These are phyloP conservation scores for Vigna angularis DNA, from an alignment of 306 rosid genomes.

Conservation along the genomic window DNA sequence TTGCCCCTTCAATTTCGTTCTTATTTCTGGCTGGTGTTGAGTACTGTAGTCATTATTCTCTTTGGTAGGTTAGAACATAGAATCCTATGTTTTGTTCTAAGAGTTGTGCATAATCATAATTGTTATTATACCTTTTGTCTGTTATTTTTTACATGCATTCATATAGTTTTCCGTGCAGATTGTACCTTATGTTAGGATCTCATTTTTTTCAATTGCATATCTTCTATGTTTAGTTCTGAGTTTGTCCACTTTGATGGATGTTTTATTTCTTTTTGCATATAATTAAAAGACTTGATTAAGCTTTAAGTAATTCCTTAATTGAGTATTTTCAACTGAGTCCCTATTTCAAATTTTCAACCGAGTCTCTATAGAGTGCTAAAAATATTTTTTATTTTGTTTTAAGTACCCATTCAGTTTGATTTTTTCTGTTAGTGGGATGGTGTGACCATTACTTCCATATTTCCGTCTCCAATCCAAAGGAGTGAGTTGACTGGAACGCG, in stretches of 20 bases:
- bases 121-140: neutral
- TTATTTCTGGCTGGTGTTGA: neutral
- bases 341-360: no score
- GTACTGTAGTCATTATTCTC: neutral
- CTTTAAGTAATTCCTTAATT: no score
- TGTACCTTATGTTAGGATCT: neutral
- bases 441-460: no score
- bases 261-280: neutral
- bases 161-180: neutral
- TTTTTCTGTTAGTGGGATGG: no score
- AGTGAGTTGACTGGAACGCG: no score
- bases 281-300: neutral
- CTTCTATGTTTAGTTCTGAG: neutral
- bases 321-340: no score
- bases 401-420: no score
- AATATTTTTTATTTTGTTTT: no score
- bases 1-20: neutral
- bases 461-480: no score
- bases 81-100: neutral
- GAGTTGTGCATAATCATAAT: slow-evolving; percentile 1
- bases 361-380: no score
- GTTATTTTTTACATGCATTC: neutral
- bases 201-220: no score
- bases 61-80: neutral
- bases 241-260: neutral